Base-by-base conservation (phyloP, 805 yeast genomes). In the Candida alai region DNA sequence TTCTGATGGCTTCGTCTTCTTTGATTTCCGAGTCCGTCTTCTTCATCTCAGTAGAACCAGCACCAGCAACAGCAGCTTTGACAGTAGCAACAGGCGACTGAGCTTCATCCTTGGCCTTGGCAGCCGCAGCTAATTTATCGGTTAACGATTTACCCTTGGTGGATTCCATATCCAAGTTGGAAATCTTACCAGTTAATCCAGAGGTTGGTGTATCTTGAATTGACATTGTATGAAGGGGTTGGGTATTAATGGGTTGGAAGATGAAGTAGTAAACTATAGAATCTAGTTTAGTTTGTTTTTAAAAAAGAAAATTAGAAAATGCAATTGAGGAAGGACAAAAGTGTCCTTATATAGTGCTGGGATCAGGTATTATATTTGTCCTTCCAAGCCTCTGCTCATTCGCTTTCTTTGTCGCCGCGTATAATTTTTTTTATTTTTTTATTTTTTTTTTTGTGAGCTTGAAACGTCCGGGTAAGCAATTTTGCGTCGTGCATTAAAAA, bases 191-290 rank as follows among this genome's bases (percentile, higher is more conserved):
- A 30, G 72, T 65, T 52, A 66, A 64, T 25, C 71, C 73, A 51
- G 56, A 58, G 40, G 73, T 66, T 36, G 73, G 73, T 13, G 95
- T 84, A 71, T 79, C 78, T 62, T 78, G 73, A 32, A 63, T 55
- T 28, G 80, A 67, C 76, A 72, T 71, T 39, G 27, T 34, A 17
- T 26, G 25, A 26, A 7, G 15, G 17, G 15, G 11, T n/a, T 24
- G 11, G n/a, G 11, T 24, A 10, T 26, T 9, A 26, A 25, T 25
- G 14, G 28, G 16, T 7, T 12, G 7, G 28, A 12, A 25, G n/a
- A 10, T 24, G 16, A 24, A 24, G 14, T 10, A 26, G 9, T 16
- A 25, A n/a, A n/a, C n/a, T n/a, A n/a, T n/a, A n/a, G n/a, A n/a
- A n/a, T n/a, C n/a, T n/a, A n/a, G n/a, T n/a, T n/a, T n/a, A n/a